These are phyloP conservation scores for Cadophora sp. DNA, from an alignment of 2,329 filamentous ascomycete genomes.

Conservation along the genomic window DNA sequence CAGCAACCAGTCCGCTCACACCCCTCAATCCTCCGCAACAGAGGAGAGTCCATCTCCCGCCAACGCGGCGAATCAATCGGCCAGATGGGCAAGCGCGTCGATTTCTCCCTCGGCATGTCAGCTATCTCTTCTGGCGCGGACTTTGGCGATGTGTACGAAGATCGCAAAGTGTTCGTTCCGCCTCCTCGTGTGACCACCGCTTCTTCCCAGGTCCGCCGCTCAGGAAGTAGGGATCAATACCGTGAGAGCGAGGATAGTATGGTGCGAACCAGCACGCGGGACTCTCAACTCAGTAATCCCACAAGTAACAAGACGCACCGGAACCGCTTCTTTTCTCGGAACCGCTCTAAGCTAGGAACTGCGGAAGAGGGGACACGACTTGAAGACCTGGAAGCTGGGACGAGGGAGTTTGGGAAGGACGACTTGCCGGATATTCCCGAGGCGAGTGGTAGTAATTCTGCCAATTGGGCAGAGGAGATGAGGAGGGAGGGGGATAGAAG, in stretches of 20 bases:
- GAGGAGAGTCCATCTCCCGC: conserved; percentile 50
- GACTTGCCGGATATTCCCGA: conserved; percentile 55
- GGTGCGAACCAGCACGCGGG: conserved; percentile 29
- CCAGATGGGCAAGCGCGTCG: conserved; percentile 66
- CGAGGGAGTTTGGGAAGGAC: conserved; percentile 25
- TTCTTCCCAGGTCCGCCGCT: conserved; percentile 32
- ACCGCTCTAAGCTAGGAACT: conserved; percentile 40
- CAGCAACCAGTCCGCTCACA: conserved; percentile 43
- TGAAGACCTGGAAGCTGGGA: conserved; percentile 41
- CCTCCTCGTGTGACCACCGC: conserved; percentile 49
- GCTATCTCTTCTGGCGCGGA: conserved; percentile 63
- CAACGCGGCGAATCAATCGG: conserved; percentile 63
- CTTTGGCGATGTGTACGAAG: conserved; percentile 70
- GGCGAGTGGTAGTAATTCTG: conserved; percentile 27
- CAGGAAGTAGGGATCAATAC: conserved; percentile 13
- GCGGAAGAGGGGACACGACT: conserved; percentile 38
- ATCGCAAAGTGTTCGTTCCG: conserved; percentile 48
- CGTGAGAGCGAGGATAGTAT: conserved; percentile 34
- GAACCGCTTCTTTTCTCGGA: conserved; percentile 67
- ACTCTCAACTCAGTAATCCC: conserved; percentile 42
- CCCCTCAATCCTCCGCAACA: conserved; percentile 61
- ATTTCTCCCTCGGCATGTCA: conserved; percentile 74
- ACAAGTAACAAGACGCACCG: conserved; percentile 52
- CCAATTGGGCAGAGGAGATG: conserved; percentile 24
- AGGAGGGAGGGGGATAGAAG: neutral